Evolutionary conservation across 345 rosid genomes (phyloP).

Genomic region (Cardamine occulta): DNA sequence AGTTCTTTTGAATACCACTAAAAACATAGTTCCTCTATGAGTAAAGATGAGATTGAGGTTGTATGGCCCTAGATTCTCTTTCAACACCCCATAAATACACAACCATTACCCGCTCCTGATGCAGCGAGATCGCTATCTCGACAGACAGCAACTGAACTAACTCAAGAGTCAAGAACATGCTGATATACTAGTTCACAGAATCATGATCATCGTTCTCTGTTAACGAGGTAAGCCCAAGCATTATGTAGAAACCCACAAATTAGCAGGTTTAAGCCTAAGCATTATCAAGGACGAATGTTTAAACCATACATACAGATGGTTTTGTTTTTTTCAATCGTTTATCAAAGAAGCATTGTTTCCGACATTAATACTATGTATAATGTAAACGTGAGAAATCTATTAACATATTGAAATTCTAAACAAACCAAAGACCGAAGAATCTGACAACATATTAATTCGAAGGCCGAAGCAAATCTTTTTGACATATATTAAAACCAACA

Average conservation of each 20-base stretch:
- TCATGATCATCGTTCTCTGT: conserved; percentile 11
- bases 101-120: conserved; percentile 88
- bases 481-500: not conserved
- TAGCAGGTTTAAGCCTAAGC: not conserved
- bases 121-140: conserved; percentile 62
- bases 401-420: not conserved
- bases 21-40: not conserved
- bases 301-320: not conserved
- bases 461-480: not conserved
- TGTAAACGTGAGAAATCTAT: conserved; percentile 1
- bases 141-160: conserved; percentile 54
- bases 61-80: conserved; percentile 51
- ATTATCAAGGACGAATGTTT: not conserved
- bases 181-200: conserved; percentile 42
- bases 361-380: not conserved
- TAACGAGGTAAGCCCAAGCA: not conserved
- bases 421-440: not conserved
- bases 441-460: not conserved
- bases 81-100: conserved; percentile 64
- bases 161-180: conserved; percentile 61
- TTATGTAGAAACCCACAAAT: not conserved
- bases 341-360: not conserved
- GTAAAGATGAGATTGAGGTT: conserved; percentile 30
- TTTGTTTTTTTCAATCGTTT: not conserved
- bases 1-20: not conserved